phyloP scores from a whole-genome alignment of 164 flowering plant species.

The Chloranthus sessilifolius region DNA sequence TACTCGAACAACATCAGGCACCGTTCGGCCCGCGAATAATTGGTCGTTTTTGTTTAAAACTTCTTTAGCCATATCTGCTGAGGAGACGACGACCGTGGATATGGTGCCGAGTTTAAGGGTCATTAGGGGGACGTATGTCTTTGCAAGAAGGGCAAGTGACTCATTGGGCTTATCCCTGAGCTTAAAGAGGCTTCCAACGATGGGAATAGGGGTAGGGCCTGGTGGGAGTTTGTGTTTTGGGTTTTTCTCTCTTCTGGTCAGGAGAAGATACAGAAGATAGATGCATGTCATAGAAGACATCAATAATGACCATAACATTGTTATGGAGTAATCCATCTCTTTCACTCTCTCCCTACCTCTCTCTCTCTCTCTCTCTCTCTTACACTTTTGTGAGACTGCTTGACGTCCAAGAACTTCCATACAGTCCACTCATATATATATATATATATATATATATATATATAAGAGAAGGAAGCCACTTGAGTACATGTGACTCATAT shows the following conservation, averaged over 20 bases:
- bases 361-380: too few species aligned
- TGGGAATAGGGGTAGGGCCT: constrained; percentile 1
- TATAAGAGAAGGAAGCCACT: too few species aligned
- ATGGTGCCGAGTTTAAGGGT: constrained; percentile 2
- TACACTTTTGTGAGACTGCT: too few species aligned
- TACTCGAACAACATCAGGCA: not conserved
- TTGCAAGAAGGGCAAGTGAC: constrained; percentile 3
- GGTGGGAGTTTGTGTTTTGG: constrained; percentile 1
- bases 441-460: too few species aligned
- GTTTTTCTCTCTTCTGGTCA: not conserved
- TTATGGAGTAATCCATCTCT: not conserved
- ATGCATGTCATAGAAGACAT: not conserved
- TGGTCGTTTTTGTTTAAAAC: constrained; percentile 4
- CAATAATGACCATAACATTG: not conserved
- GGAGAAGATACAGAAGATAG: constrained; percentile 2
- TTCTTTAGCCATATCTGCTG: constrained; percentile 2
- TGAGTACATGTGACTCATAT: too few species aligned
- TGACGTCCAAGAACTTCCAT: too few species aligned
- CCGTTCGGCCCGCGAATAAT: not conserved
- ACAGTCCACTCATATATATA: too few species aligned
- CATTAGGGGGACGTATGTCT: not conserved
- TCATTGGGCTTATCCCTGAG: not conserved
- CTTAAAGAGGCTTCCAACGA: constrained; percentile 1
- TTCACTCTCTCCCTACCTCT: too few species aligned
- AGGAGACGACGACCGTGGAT: constrained; percentile 9